Base-by-base conservation (phyloP, 2,329 filamentous ascomycete genomes). In the Rutstroemia sydowiana region DNA sequence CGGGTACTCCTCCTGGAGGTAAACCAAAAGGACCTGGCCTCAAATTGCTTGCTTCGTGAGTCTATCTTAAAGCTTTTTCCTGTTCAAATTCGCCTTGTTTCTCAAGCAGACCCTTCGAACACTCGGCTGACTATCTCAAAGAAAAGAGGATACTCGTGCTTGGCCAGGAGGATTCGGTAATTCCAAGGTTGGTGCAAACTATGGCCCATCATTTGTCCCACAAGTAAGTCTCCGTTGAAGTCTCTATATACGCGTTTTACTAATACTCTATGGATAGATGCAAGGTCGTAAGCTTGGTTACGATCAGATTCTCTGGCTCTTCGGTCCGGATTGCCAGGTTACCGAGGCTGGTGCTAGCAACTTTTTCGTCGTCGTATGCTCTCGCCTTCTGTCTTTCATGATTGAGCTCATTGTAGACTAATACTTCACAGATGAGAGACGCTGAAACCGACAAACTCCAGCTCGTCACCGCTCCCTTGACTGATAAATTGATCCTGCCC, bases 111-210 rank as follows among this genome's bases (percentile, higher is more conserved):
- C n/a, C 7, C 13, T 28, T 2, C 3, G 10, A 23, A 8, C 10
- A 10, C 13, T 26, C 9, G 41, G 16, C 10, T 41, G 14, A 41
- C 9, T 23, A 2, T 14, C 1, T 31, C 14, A 13, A 28, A 49
- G 46, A 34, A 80, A 82, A 54, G 83, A 90, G 60, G 88, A 95
- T 69, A 88, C 85, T 52, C 85, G 91, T 59, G 90, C 91, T 11
- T 96, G 91, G 91, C 89, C 88, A 20, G 91, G 91, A 59, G 91
- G 91, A 3, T 95, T 95, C 69, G 91, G 91, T 2, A 91, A 87
- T 66, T 88, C 90, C 55, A 96, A 96, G 73, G 81, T 96, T 31
- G 91, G 90, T 51, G 91, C 90, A 54, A 95, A 95, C 75, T 95
- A 95, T 69, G 91, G 90, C 0, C 91, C 91, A 14, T 83, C 81